Evolutionary conservation across 2,329 filamentous ascomycete genomes (phyloP).

Genomic region (Hypoxylon sp.): DNA sequence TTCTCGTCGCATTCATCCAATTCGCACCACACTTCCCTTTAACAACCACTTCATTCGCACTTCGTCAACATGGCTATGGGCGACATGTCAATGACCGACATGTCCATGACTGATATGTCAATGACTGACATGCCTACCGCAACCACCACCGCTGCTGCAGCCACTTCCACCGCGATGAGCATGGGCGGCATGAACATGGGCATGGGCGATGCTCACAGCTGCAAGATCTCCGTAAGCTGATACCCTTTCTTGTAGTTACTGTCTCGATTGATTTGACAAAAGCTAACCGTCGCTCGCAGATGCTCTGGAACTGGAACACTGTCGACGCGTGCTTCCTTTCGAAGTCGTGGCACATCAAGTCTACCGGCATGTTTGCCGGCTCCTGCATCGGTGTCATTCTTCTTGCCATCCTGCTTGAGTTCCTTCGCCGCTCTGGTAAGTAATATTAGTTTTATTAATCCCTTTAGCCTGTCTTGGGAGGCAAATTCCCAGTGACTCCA

Average conservation of each 20-base stretch:
- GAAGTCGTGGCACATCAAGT: slow-evolving; percentile 76
- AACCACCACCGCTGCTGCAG: slow-evolving; percentile 25
- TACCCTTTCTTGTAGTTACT: slow-evolving; percentile 46
- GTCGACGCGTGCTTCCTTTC: slow-evolving; percentile 81
- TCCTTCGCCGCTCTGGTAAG: slow-evolving; percentile 70
- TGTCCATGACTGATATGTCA: slow-evolving; percentile 6
- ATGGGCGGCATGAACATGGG: slow-evolving; percentile 47
- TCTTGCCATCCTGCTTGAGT: slow-evolving; percentile 79
- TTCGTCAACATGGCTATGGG: slow-evolving; percentile 14
- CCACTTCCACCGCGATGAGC: slow-evolving; percentile 18
- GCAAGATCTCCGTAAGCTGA: slow-evolving; percentile 60
- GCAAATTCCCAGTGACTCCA: too few relatives aligned
- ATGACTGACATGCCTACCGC: slow-evolving; percentile 38
- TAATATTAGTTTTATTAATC: background rate
- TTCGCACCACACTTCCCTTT: background rate
- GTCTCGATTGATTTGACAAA: background rate
- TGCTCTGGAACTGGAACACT: slow-evolving; percentile 85
- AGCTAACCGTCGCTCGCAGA: slow-evolving; percentile 60
- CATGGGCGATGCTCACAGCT: slow-evolving; percentile 48
- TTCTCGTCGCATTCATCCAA: background rate
- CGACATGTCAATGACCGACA: background rate
- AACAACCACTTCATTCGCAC: background rate
- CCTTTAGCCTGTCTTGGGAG: background rate
- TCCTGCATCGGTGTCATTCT: slow-evolving; percentile 82
- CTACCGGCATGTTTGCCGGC: slow-evolving; percentile 79